Evolutionary conservation across 768 basidiomycete genomes (phyloP), one percentile per base, ranked within the genome.

Genomic region (Tricholoma sp.): DNA sequence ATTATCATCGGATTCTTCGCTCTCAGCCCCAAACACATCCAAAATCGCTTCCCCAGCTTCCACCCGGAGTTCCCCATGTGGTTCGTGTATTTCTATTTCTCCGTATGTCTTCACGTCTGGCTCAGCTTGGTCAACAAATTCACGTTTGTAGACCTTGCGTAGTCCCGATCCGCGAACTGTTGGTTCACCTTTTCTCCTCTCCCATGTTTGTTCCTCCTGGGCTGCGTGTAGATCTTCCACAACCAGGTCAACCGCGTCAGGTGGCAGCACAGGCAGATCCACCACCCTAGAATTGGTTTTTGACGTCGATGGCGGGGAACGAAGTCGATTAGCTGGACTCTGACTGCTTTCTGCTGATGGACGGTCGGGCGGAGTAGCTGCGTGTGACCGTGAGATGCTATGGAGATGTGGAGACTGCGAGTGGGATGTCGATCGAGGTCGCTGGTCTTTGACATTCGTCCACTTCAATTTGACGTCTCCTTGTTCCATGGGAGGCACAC

Each of bases 191-290:
- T 81, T 82, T 54, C 80, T 69, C 37, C 85, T 73, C 60, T 86
- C 84, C 45, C 78, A 74, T 24, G 72, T 69, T 63, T 76, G 73
- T 27, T 81, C 81, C 56, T 79, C 77, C 59, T 82, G 77, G 29
- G 78, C 81, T 3, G 84, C 83, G 7, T 74, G 66, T 7, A 67
- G 59, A 64, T 87, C 88, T 64, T 90, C 89, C 0, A 95, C 84
- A 4, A 98, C 81, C 16, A 99, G 76, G 65, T 99, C 96, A 1
- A 98, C 86, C 1, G 95, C 94, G 61, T 98, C 89, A 1, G 83
- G 79, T 12, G 81, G 80, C 11, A 84, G 69, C 10, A 67, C 67
- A 16, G 72, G 68, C 5, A 72, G 67, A 11, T 50, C 57, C n/a
- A 57, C 51, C 43, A 63, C 55, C 11, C 63, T 64, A 4, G 76